A percentile compares a stretch with the other conserved stretches of the same genome.
Conservation (phyloP, 306 rosid species). For the Medicago truncatula region DNA sequence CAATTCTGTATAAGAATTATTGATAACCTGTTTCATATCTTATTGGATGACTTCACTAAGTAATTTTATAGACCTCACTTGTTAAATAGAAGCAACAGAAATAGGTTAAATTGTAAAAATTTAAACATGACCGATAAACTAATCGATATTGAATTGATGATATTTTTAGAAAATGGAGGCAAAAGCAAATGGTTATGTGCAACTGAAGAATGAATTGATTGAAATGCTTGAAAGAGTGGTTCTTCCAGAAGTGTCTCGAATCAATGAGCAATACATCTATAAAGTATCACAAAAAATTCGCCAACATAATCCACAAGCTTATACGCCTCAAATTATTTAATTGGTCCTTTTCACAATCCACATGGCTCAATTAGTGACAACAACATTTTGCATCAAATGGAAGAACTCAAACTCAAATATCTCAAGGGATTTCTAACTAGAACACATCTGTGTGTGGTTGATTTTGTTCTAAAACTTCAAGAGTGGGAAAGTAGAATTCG, state of each 20-base stretch:
- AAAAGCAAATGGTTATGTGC: not conserved
- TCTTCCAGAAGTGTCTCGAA: not conserved
- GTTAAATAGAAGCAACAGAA: too few relatives aligned
- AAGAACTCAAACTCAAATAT: not conserved
- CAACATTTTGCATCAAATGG: not conserved
- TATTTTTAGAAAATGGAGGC: not conserved
- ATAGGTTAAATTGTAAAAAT: too few relatives aligned
- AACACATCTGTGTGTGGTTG: not conserved
- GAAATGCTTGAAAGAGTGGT: not conserved
- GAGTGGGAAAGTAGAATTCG: conserved; percentile 9
- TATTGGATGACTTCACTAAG: too few relatives aligned
- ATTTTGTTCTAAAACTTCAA: not conserved
- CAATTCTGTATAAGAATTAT: too few relatives aligned
- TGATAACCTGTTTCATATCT: too few relatives aligned
- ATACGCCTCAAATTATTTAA: conserved; percentile 4
- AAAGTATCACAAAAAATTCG: not conserved
- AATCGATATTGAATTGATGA: not conserved
- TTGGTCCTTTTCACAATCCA: conserved; percentile 29
- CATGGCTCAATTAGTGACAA: not conserved
- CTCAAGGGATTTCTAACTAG: not conserved
- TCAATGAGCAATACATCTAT: not conserved
- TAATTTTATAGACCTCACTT: too few relatives aligned
- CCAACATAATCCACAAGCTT: not conserved
- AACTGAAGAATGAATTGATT: not conserved
- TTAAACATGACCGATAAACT: too few relatives aligned